phyloP scores from a whole-genome alignment of 345 rosid species.

The Eucalyptus tenuipes region DNA sequence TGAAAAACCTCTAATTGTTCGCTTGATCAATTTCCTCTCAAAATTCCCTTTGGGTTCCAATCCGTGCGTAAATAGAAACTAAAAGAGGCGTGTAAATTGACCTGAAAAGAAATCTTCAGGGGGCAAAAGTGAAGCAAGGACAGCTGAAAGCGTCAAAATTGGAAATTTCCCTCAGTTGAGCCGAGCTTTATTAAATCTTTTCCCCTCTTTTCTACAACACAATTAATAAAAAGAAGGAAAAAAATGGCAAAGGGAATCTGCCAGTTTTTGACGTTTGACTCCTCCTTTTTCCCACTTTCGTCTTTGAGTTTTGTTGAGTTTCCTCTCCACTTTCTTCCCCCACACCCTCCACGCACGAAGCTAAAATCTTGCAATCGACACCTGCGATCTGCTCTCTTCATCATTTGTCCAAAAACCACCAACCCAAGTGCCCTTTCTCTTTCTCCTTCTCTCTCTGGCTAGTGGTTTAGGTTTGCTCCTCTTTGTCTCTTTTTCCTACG shows the following conservation, averaged over 20 bases:
- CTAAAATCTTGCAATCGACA: neutral
- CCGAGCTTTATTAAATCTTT: neutral
- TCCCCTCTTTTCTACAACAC: neutral
- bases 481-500: constrained; percentile 1
- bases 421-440: constrained; percentile 11
- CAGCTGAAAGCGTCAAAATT: neutral
- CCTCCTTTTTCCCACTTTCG: neutral
- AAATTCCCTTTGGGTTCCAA: neutral
- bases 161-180: neutral
- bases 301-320: neutral
- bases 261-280: neutral
- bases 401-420: constrained; percentile 3
- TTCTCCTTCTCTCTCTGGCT: neutral
- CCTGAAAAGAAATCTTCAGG: neutral
- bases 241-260: neutral
- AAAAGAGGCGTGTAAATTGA: neutral
- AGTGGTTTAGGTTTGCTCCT: constrained; percentile 31
- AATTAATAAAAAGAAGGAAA: neutral
- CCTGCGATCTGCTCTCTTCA: neutral
- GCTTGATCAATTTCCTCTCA: neutral
- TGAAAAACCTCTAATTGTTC: neutral
- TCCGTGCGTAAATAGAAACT: neutral
- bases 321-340: neutral
- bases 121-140: neutral
- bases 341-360: neutral